phyloP scores from a whole-genome alignment of 2,329 filamentous ascomycete species.

The Calonectria pauciramosa region DNA sequence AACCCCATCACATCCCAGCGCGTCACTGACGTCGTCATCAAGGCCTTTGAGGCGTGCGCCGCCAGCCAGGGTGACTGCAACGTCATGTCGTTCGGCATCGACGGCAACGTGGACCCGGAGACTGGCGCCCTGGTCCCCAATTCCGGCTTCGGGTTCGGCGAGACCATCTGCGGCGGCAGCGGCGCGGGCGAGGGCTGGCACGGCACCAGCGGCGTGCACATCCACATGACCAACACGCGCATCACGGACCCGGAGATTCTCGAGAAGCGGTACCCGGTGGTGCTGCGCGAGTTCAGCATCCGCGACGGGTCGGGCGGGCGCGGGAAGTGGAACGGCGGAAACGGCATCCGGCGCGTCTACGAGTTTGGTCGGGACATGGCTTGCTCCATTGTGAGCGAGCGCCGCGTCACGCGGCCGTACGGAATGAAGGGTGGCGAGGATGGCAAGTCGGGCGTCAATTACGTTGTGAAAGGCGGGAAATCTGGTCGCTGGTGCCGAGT shows the following conservation, averaged over 20 bases:
- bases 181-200: slow-evolving; percentile 82
- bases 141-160: slow-evolving; percentile 85
- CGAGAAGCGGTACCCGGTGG: slow-evolving; percentile 77
- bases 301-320: slow-evolving; percentile 68
- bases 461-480: background rate
- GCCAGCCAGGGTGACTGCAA: slow-evolving; percentile 85
- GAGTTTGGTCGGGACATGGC: slow-evolving; percentile 65
- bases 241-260: slow-evolving; percentile 87
- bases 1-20: slow-evolving; percentile 70
- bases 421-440: slow-evolving; percentile 24
- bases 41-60: slow-evolving; percentile 82
- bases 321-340: slow-evolving; percentile 77
- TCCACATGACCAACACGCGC: slow-evolving; percentile 88
- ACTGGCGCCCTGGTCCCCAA: slow-evolving; percentile 51
- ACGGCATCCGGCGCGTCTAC: slow-evolving; percentile 81
- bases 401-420: slow-evolving; percentile 15
- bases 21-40: slow-evolving; percentile 60
- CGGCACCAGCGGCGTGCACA: slow-evolving; percentile 81
- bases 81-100: slow-evolving; percentile 86
- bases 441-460: slow-evolving; percentile 16
- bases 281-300: slow-evolving; percentile 78
- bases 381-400: slow-evolving; percentile 17
- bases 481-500: slow-evolving; percentile 9
- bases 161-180: slow-evolving; percentile 84
- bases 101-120: slow-evolving; percentile 65